These are phyloP conservation scores for Olyra latifolia DNA, from an alignment of 176 grass and related monocot species.

Conservation along the genomic window DNA sequence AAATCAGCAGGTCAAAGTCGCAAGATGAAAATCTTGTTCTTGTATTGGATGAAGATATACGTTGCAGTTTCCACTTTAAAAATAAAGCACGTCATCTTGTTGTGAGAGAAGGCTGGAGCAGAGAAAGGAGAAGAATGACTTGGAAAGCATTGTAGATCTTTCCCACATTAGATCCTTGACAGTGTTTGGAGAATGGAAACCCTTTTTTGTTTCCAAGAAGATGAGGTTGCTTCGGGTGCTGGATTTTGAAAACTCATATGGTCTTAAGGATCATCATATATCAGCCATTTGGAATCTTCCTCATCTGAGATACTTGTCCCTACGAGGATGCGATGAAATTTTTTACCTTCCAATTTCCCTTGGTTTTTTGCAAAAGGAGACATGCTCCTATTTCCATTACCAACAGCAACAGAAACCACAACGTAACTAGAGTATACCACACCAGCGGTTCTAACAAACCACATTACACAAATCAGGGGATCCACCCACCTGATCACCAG, in stretches of 20 bases:
- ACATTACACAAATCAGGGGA: too few species aligned
- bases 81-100: neutral
- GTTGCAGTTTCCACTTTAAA: neutral
- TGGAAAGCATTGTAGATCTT: neutral
- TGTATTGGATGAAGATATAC: neutral
- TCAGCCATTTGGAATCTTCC: neutral
- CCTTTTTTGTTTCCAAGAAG: neutral
- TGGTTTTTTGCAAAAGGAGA: too few species aligned
- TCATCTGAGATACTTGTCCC: constrained; percentile 33
- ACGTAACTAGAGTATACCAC: too few species aligned
- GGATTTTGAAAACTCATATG: neutral
- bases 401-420: too few species aligned
- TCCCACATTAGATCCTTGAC: constrained; percentile 29
- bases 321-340: neutral
- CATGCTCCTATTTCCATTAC: too few species aligned
- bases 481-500: too few species aligned
- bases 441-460: too few species aligned
- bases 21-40: constrained; percentile 26
- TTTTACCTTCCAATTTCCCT: neutral
- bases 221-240: constrained; percentile 44
- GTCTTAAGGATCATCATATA: neutral
- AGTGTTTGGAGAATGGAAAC: neutral
- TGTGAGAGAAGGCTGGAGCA: neutral
- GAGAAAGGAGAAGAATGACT: neutral
- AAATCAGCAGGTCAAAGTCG: constrained; percentile 13